These are phyloP conservation scores for Fusarium cicatricum DNA, from an alignment of 2,329 filamentous ascomycete genomes.

Conservation along the genomic window DNA sequence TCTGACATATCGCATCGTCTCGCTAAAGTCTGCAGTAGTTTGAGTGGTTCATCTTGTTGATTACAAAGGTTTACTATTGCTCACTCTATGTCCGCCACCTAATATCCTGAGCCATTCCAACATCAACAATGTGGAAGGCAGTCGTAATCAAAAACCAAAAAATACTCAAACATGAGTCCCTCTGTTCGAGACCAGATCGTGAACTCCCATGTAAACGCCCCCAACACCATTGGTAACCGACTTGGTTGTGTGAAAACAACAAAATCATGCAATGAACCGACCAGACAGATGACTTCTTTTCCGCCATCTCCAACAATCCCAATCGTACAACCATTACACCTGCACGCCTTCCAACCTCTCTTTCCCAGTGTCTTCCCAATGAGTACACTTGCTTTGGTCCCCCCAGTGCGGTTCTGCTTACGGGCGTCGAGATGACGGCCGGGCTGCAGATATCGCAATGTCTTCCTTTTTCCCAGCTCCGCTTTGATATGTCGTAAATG, in stretches of 20 bases:
- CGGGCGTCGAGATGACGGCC: constrained; percentile 9
- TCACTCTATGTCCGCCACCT: constrained; percentile 14
- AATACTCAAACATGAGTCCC: not conserved
- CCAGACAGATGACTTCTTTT: constrained; percentile 11
- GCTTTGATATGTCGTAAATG: constrained; percentile 23
- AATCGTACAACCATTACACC: constrained; percentile 35
- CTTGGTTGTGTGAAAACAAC: constrained; percentile 29
- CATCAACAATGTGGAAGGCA: constrained; percentile 9
- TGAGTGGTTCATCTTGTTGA: constrained; percentile 7
- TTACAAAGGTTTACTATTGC: constrained; percentile 2
- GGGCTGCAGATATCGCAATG: constrained; percentile 17
- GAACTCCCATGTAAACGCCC: constrained; percentile 16
- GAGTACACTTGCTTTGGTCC: constrained; percentile 12
- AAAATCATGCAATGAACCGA: constrained; percentile 19
- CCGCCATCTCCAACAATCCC: constrained; percentile 9
- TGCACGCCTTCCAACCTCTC: constrained; percentile 5
- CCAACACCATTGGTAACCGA: constrained; percentile 2
- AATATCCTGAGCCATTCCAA: constrained; percentile 5
- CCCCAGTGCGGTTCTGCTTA: not conserved
- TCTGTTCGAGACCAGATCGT: constrained; percentile 6
- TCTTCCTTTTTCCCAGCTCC: constrained; percentile 24
- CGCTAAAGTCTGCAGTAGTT: not conserved
- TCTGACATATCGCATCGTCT: not conserved
- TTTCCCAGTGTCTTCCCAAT: constrained; percentile 15
- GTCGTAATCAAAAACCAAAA: constrained; percentile 2